A percentile compares a stretch with the other conserved stretches of the same genome.
phyloP scores from a whole-genome alignment of 106 monocot genomes.

The Ottelia alismoides region DNA sequence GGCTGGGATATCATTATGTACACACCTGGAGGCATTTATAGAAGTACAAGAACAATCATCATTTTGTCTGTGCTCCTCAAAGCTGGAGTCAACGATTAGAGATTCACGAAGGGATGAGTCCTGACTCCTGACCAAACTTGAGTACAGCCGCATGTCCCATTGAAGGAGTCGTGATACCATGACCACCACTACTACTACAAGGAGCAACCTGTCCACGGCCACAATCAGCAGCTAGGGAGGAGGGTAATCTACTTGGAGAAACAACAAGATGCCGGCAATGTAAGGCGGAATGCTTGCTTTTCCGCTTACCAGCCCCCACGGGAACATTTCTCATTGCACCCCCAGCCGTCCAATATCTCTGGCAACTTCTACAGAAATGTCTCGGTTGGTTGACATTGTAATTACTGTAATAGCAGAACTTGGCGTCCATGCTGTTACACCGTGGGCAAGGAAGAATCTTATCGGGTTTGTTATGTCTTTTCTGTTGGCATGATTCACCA shows the following conservation, averaged over 20 bases:
- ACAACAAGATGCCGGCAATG: neutral
- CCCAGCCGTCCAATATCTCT: too few relatives aligned
- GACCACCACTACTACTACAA: neutral
- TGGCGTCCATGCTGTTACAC: slow-evolving; percentile 28
- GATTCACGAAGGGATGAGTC: slow-evolving; percentile 15
- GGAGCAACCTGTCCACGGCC: neutral
- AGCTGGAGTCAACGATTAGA: neutral
- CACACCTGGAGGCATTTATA: too few relatives aligned
- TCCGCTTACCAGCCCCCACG: too few relatives aligned
- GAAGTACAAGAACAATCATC: too few relatives aligned
- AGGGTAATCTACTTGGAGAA: neutral
- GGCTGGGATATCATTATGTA: too few relatives aligned
- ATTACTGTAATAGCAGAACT: too few relatives aligned
- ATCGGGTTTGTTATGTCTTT: slow-evolving; percentile 17
- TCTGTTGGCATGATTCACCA: too few relatives aligned
- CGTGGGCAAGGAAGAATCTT: slow-evolving; percentile 32
- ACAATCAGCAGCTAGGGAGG: neutral
- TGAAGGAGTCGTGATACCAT: slow-evolving; percentile 10
- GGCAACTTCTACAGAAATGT: slow-evolving; percentile 40
- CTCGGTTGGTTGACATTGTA: slow-evolving; percentile 40
- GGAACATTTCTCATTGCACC: too few relatives aligned
- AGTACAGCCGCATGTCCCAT: too few relatives aligned
- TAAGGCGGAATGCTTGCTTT: slow-evolving; percentile 15
- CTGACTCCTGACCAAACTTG: too few relatives aligned
- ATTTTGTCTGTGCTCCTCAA: too few relatives aligned